A percentile compares a stretch with the other conserved stretches of the same genome.
phyloP scores from a whole-genome alignment of 1,284 basidiomycete species.

The Xerocomus alliaceus region DNA sequence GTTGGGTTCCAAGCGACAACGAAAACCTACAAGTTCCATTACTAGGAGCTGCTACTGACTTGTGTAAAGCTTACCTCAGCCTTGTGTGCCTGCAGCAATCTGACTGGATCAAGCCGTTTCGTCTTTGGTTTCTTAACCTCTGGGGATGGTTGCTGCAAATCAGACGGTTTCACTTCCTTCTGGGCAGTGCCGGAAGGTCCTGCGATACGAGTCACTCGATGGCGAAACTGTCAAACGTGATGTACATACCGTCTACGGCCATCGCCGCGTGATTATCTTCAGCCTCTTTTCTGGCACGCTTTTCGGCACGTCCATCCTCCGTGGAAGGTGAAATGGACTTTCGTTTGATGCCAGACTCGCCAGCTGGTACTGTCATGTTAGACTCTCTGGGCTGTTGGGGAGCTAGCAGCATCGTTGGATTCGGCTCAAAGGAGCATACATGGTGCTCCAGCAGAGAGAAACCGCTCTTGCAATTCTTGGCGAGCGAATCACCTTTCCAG shows the following conservation, averaged over 20 bases:
- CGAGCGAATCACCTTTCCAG: slow-evolving; percentile 66
- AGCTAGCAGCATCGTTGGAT: slow-evolving; percentile 31
- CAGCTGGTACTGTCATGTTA: slow-evolving; percentile 3
- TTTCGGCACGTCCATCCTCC: slow-evolving; percentile 55
- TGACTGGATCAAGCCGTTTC: slow-evolving; percentile 51
- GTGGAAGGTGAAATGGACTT: slow-evolving; percentile 54
- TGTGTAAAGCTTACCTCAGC: slow-evolving; percentile 57
- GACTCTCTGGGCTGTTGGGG: slow-evolving; percentile 33
- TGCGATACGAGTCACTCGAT: slow-evolving; percentile 5
- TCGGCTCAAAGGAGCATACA: slow-evolving; percentile 61
- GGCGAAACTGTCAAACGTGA: neutral
- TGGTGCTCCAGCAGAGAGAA: slow-evolving; percentile 78
- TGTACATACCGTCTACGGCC: slow-evolving; percentile 44
- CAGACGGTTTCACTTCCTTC: slow-evolving; percentile 33
- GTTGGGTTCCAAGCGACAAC: slow-evolving; percentile 82
- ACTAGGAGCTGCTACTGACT: neutral
- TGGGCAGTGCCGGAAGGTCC: slow-evolving; percentile 22
- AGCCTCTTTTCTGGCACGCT: slow-evolving; percentile 54
- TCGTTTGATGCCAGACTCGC: slow-evolving; percentile 48
- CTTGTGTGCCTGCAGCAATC: slow-evolving; percentile 62
- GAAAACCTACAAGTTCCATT: slow-evolving; percentile 64
- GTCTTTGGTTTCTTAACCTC: slow-evolving; percentile 48
- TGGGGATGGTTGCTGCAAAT: slow-evolving; percentile 20
- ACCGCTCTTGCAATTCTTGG: slow-evolving; percentile 64
- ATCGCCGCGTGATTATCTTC: slow-evolving; percentile 43